These are phyloP conservation scores for Trichoderma reesei DNA, from an alignment of 495 filamentous ascomycete species.

Conservation along the genomic window DNA sequence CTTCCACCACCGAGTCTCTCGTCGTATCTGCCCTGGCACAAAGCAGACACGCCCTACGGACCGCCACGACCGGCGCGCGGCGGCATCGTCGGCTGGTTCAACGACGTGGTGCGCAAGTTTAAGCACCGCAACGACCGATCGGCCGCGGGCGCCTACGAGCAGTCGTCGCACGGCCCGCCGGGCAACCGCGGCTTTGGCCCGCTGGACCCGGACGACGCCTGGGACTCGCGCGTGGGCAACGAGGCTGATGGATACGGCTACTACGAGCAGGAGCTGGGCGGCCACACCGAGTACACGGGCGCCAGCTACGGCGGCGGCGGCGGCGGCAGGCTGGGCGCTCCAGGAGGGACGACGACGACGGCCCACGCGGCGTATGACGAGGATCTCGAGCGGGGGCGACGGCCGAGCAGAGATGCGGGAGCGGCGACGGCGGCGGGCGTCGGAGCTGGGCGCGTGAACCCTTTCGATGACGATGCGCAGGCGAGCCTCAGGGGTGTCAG, in stretches of 20 bases:
- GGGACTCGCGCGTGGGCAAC: slow-evolving; percentile 57
- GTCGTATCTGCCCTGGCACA: slow-evolving; percentile 51
- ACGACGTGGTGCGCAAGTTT: slow-evolving; percentile 37
- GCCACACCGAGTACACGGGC: slow-evolving; percentile 12
- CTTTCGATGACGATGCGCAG: slow-evolving; percentile 48
- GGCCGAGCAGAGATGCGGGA: slow-evolving; percentile 13
- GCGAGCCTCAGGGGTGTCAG: slow-evolving; percentile 47
- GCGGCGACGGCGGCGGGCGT: slow-evolving; percentile 4
- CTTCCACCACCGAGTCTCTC: slow-evolving; percentile 51
- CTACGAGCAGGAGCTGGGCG: slow-evolving; percentile 51
- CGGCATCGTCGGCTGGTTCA: slow-evolving; percentile 52
- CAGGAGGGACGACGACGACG: slow-evolving; percentile 24
- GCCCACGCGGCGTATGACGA: slow-evolving; percentile 17
- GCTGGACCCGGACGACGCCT: slow-evolving; percentile 63
- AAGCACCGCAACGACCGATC: slow-evolving; percentile 44
- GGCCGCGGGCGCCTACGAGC: slow-evolving; percentile 55
- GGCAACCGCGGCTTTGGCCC: slow-evolving; percentile 34
- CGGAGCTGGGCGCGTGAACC: slow-evolving; percentile 27
- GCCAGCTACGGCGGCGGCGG: slow-evolving; percentile 21
- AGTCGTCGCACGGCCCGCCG: slow-evolving; percentile 26
- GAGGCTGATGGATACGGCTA: slow-evolving; percentile 50
- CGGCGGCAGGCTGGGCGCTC: too few species aligned
- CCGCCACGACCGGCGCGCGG: slow-evolving; percentile 42
- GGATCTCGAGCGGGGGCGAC: slow-evolving; percentile 20
- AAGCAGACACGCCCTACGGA: slow-evolving; percentile 27